Conservation (phyloP, 2,329 filamentous ascomycete species). For the Arthrobotrys musiformis region DNA sequence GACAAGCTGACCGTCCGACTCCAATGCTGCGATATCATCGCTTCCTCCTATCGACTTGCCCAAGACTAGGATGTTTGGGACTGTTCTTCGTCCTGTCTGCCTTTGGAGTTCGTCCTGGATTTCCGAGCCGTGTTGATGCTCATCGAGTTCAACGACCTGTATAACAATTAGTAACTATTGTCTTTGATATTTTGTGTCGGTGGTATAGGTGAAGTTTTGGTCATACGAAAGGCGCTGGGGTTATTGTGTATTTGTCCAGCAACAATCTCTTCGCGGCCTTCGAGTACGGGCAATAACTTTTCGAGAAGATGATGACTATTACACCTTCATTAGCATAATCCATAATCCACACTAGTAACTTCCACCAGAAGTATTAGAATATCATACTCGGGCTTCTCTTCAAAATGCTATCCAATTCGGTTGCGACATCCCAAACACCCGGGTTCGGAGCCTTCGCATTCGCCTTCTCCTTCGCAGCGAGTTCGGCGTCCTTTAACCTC, state of each 20-base stretch:
- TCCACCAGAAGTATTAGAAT: background rate
- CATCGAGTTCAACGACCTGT: conserved; percentile 86
- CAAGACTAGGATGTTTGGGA: conserved; percentile 90
- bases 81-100: conserved; percentile 82
- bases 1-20: conserved; percentile 73
- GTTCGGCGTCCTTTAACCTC: conserved; percentile 75
- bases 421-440: conserved; percentile 71
- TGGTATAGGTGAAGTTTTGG: background rate
- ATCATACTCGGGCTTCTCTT: conserved; percentile 82
- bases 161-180: background rate
- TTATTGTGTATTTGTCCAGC: conserved; percentile 83
- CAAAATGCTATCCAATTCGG: conserved; percentile 79
- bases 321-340: conserved; percentile 35
- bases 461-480: conserved; percentile 74
- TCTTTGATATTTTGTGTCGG: background rate
- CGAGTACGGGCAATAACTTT: conserved; percentile 89
- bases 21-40: conserved; percentile 82
- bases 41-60: conserved; percentile 89
- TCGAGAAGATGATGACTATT: conserved; percentile 93
- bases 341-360: background rate
- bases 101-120: conserved; percentile 78
- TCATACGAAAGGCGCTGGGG: conserved; percentile 73
- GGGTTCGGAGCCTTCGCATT: conserved; percentile 72
- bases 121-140: conserved; percentile 76
- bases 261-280: conserved; percentile 85